Base-by-base conservation (phyloP, 1,139 yeast species). In the Pichia sp. region DNA sequence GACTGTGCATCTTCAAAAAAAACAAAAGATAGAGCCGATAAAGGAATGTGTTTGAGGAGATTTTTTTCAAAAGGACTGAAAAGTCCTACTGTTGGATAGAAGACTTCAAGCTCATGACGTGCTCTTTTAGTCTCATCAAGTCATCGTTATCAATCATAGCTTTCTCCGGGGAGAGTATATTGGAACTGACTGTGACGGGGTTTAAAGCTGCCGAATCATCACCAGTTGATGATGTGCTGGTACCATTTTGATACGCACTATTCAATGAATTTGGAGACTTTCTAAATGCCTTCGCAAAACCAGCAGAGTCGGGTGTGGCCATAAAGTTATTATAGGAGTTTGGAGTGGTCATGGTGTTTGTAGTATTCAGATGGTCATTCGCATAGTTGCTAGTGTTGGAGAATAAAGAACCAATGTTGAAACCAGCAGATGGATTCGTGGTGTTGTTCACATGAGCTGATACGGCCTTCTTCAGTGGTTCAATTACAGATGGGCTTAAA, bases 131-230 rank as follows among this genome's bases (percentile, higher is more conserved):
- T 28, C 49, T 48, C 23, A 37, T 44, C 25, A 55, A 40, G 37
- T 55, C 58, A 28, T 50, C 53, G 35, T 50, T 52, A 36, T 55
- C 58, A 34, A 51, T 45, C 26, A 52, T 40, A 15, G 42, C 12
- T 13, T 30, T 33, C 6, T 33, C 38, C 15, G 32, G 12, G 7
- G 15, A 22, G 6, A 17, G 16, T 13, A 18, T n/a, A n/a, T n/a
- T n/a, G 5, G 27, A 11, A 6, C 16, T 12, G 3, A 4, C 27
- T 6, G 14, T 23, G 13, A 14, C n/a, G 3, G 27, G 33, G 8
- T 14, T 30, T 2, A 19, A 9, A 23, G 22, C 26, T 12, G 27
- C 18, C 10, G 27, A 25, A n/a, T n/a, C n/a, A n/a, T n/a, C n/a
- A n/a, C n/a, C n/a, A 14, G 17, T 25, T 14, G 18, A 11, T 9